Base-by-base conservation (phyloP, 1,139 yeast genomes). In the Geotrichum fermentans region DNA sequence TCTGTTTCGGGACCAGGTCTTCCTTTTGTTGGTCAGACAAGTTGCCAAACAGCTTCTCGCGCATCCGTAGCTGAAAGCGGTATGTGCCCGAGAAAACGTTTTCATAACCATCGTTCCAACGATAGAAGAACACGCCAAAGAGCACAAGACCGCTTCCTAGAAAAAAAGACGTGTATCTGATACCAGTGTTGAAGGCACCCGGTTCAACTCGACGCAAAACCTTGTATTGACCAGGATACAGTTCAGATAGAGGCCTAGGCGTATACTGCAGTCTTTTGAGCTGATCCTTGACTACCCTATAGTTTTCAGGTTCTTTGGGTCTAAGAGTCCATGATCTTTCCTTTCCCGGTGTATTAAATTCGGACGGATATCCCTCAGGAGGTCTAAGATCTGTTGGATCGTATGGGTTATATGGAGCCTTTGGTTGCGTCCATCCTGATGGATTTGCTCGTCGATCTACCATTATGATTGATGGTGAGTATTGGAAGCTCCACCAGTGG, bases 71-170 rank as follows among this genome's bases (percentile, higher is more conserved):
- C 55, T 87, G 79, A 35, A 73, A 67, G 47, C 92, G 66, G 63
- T 85, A 80, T 47, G 85, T 80, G 44, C 76, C 80, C 11, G 86
- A 75, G 65, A 86, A 81, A 3, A 84, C 80, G 59, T 85, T 82
- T 55, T 86, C 94, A 57, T 79, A 77, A 7, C 90, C 90, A 51
- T 86, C 94, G 61, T 87, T 85, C 95, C 95, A 86, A 50, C 90
- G 72, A 63, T 82, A 78, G 66, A 85, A 82, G 61, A 86, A 86
- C 7, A 83, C 76, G 35, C 81, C 82, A 1, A 77, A 53, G 24
- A 51, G 21, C 16, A 54, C 50, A 39, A 58, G 41, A 16, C 58
- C 47, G 5, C 56, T 52, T n/a, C 62, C 61, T 47, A 62, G 50
- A 16, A 56, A 36, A 28, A 53, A 50, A 3, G 63, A 56, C 3